phyloP scores from a whole-genome alignment of 495 filamentous ascomycete species.

The Xylaria longipes region DNA sequence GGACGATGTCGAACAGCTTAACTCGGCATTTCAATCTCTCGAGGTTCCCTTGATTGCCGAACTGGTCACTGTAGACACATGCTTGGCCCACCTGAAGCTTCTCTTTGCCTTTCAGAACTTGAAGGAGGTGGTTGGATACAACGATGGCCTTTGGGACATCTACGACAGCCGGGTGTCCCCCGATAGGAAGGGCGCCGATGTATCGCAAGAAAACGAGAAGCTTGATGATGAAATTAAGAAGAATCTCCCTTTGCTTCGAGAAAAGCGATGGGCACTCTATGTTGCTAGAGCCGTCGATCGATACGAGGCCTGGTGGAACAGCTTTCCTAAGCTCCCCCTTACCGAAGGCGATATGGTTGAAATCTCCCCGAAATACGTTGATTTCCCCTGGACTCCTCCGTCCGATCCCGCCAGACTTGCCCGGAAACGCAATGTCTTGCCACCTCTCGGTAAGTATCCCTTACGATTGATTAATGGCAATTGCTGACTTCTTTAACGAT shows the following conservation, averaged over 20 bases:
- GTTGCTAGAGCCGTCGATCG: conserved; percentile 74
- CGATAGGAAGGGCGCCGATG: conserved; percentile 31
- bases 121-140: conserved; percentile 68
- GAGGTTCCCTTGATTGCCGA: conserved; percentile 35
- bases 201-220: conserved; percentile 27
- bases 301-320: conserved; percentile 75
- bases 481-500: conserved; percentile 54
- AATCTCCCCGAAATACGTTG: conserved; percentile 28
- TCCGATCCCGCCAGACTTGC: conserved; percentile 21
- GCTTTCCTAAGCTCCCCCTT: conserved; percentile 40
- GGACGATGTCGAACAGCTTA: conserved; percentile 39
- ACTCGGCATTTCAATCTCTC: conserved; percentile 51
- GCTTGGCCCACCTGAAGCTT: conserved; percentile 79
- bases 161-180: conserved; percentile 53
- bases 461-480: not conserved
- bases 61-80: conserved; percentile 50
- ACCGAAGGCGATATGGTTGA: conserved; percentile 41
- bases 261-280: conserved; percentile 84
- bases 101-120: conserved; percentile 72
- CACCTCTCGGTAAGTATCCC: conserved; percentile 45
- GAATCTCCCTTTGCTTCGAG: conserved; percentile 61
- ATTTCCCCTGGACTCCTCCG: conserved; percentile 26
- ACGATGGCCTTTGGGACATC: conserved; percentile 70
- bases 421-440: conserved; percentile 44
- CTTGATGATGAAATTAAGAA: conserved; percentile 33